Evolutionary conservation across 345 rosid genomes (phyloP).

Genomic region (Stellera chamaejasme): DNA sequence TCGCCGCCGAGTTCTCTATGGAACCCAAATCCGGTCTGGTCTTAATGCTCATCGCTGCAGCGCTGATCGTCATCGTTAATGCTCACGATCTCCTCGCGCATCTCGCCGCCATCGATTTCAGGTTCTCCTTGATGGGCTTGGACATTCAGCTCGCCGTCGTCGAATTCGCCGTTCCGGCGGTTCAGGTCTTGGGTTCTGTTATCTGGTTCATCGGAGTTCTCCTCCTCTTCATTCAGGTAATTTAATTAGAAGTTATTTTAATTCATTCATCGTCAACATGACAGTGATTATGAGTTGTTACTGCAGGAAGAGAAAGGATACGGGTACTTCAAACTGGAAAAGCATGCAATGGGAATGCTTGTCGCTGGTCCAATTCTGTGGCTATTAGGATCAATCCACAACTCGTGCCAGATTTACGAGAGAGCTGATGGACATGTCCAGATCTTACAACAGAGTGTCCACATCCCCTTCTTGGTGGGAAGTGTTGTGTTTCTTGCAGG

Average conservation of each 20-base stretch:
- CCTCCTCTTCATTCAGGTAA: constrained; percentile 58
- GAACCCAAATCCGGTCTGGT: constrained; percentile 67
- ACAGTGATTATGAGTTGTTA: not conserved
- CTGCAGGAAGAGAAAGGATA: constrained; percentile 50
- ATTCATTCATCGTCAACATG: not conserved
- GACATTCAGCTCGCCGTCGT: constrained; percentile 75
- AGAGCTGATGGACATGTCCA: constrained; percentile 81
- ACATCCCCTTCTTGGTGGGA: constrained; percentile 61
- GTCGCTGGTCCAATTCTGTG: constrained; percentile 63
- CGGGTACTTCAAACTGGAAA: constrained; percentile 36
- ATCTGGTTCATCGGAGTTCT: constrained; percentile 54
- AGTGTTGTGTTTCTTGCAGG: constrained; percentile 58
- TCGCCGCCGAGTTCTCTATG: constrained; percentile 47
- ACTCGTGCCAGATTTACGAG: constrained; percentile 85
- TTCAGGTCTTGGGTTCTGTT: constrained; percentile 52
- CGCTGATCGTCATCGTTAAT: constrained; percentile 40
- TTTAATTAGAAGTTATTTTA: not conserved
- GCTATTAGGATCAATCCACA: constrained; percentile 76
- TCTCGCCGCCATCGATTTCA: constrained; percentile 64
- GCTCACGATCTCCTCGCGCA: constrained; percentile 75
- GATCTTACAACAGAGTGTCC: constrained; percentile 63
- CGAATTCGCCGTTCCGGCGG: constrained; percentile 65
- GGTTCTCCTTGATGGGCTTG: constrained; percentile 39
- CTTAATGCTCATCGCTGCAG: constrained; percentile 48
- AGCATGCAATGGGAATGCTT: constrained; percentile 57